Conservation (phyloP, 208 protist species). For the Acanthamoeba culbertsoni region DNA sequence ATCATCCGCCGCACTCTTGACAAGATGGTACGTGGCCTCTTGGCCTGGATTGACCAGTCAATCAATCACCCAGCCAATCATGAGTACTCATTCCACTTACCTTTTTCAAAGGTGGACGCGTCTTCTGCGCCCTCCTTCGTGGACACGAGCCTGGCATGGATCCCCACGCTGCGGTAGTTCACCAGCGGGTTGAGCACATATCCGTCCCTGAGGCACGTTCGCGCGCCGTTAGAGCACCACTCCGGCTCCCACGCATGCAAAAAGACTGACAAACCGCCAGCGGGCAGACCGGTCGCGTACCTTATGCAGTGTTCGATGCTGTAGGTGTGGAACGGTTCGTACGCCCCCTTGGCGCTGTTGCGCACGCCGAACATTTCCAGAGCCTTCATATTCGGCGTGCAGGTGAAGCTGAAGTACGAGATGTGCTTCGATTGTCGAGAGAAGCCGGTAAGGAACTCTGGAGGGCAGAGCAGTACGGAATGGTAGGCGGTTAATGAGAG, state of each 20-base stretch:
- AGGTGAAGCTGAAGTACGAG: constrained; percentile 57
- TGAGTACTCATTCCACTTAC: background rate
- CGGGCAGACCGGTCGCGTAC: background rate
- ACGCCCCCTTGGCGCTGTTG: background rate
- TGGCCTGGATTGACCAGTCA: background rate
- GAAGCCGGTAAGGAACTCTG: constrained; percentile 59
- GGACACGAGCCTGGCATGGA: background rate
- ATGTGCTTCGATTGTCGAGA: background rate
- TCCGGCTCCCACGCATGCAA: background rate
- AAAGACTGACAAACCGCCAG: background rate
- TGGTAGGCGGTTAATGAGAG: background rate
- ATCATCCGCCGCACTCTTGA: constrained; percentile 44
- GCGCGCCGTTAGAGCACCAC: too few species aligned
- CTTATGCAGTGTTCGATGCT: constrained; percentile 13
- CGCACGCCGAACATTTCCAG: constrained; percentile 46
- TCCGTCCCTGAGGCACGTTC: constrained; percentile 18
- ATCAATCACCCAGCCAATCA: background rate
- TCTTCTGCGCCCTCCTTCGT: background rate
- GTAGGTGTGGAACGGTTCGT: constrained; percentile 33
- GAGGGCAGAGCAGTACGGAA: background rate
- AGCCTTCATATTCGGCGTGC: constrained; percentile 44
- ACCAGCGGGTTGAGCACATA: constrained; percentile 6
- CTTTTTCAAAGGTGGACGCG: background rate
- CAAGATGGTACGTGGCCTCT: constrained; percentile 8
- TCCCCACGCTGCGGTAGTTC: constrained; percentile 43